Percentiles rank a stretch among this genome's conserved stretches.
Conservation (phyloP, 345 rosid genomes). For the Rhodomyrtus tomentosa region DNA sequence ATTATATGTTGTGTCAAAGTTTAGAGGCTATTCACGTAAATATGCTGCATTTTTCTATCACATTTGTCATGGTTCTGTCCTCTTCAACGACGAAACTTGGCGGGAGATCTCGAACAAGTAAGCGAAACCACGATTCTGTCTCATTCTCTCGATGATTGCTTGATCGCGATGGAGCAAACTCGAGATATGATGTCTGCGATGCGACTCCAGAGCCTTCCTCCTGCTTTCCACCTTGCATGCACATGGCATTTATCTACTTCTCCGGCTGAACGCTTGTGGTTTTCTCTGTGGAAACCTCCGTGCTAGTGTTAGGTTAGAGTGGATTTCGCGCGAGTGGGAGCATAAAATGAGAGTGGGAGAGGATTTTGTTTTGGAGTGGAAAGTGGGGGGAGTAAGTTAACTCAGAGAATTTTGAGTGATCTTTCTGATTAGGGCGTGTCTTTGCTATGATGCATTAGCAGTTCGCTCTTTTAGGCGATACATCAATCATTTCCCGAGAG, state of each 20-base stretch:
- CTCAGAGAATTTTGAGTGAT: not conserved
- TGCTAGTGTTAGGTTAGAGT: not conserved
- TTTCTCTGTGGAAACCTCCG: not conserved
- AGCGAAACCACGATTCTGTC: not conserved
- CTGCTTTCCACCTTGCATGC: not conserved
- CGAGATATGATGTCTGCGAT: not conserved
- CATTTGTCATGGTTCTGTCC: not conserved
- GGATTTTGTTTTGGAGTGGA: not conserved
- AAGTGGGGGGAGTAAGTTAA: not conserved
- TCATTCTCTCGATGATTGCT: not conserved
- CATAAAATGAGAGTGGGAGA: not conserved
- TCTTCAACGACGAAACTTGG: not conserved
- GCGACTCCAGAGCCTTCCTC: not conserved
- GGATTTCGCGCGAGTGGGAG: not conserved
- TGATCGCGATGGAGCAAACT: not conserved
- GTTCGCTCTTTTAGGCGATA: not conserved
- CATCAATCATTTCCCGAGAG: not conserved
- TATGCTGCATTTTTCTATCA: too few relatives aligned
- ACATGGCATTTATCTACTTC: not conserved
- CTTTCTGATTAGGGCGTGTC: not conserved
- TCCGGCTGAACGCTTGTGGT: not conserved
- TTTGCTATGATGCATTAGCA: not conserved
- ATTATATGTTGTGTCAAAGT: too few relatives aligned
- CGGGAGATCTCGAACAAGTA: not conserved
- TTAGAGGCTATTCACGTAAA: too few relatives aligned